Evolutionary conservation across 345 rosid species (phyloP).

Genomic region (Isatis tinctoria): DNA sequence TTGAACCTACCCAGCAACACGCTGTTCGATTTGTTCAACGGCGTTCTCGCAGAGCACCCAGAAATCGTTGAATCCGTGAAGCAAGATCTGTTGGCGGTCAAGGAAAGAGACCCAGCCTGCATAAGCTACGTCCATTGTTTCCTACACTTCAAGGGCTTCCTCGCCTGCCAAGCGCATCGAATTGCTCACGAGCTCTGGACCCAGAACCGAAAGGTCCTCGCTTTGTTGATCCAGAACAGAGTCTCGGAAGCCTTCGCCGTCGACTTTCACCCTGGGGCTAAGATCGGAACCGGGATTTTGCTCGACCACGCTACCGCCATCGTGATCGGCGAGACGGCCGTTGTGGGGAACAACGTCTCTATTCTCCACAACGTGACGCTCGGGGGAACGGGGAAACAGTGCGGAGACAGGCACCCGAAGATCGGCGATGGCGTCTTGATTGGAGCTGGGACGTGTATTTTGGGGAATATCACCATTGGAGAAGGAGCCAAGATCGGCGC

Average conservation of each 20-base stretch:
- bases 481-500: conserved; percentile 97
- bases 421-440: conserved; percentile 94
- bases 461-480: conserved; percentile 85
- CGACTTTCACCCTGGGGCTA: conserved; percentile 94
- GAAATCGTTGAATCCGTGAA: conserved; percentile 51
- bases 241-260: conserved; percentile 73
- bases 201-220: conserved; percentile 50
- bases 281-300: conserved; percentile 66
- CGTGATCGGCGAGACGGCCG: conserved; percentile 90
- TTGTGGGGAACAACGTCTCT: conserved; percentile 82
- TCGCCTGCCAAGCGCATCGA: conserved; percentile 78
- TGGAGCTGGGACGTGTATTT: conserved; percentile 88
- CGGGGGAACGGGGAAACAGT: conserved; percentile 85
- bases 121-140: conserved; percentile 70
- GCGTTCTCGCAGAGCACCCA: conserved; percentile 43
- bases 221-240: conserved; percentile 72
- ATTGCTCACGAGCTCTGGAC: conserved; percentile 77
- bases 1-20: conserved; percentile 52
- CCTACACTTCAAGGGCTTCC: conserved; percentile 74
- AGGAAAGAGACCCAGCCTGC: conserved; percentile 87
- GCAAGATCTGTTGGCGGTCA: conserved; percentile 61
- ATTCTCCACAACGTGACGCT: conserved; percentile 85
- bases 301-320: conserved; percentile 86
- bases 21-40: conserved; percentile 58
- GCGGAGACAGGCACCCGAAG: conserved; percentile 90